These are phyloP conservation scores for Globisporangium echinulatum DNA, from an alignment of 352 stramenopile species.

Conservation along the genomic window DNA sequence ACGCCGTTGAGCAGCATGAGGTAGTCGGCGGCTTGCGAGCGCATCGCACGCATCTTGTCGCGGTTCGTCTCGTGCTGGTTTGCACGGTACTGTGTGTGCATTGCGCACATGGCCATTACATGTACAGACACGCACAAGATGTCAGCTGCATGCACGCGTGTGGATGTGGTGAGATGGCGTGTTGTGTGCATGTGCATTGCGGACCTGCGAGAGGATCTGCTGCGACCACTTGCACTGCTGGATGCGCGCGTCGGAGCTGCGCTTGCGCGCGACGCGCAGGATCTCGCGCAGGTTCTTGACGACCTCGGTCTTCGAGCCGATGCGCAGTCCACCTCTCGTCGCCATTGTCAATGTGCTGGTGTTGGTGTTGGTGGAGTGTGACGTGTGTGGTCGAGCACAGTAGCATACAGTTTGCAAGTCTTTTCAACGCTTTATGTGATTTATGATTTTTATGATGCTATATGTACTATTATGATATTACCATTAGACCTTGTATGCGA, in stretches of 20 bases:
- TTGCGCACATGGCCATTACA: background rate
- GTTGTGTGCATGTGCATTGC: background rate
- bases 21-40: conserved; percentile 64
- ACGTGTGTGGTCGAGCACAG: no score
- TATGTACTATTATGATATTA: no score
- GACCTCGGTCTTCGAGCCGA: conserved; percentile 78
- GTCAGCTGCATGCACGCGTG: no score
- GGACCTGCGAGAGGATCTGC: conserved; percentile 65
- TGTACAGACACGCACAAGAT: no score
- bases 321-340: conserved; percentile 42
- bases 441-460: no score
- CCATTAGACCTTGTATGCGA: no score
- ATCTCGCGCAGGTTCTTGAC: conserved; percentile 72
- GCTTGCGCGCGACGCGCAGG: conserved; percentile 56
- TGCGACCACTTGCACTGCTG: conserved; percentile 64
- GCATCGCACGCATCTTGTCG: conserved; percentile 60
- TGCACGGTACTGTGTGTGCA: conserved; percentile 46
- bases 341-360: conserved; percentile 32
- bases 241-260: conserved; percentile 38
- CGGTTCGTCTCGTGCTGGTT: conserved; percentile 72
- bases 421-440: no score
- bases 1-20: conserved; percentile 63
- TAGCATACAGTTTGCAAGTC: no score
- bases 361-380: background rate
- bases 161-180: no score